Evolutionary conservation across 495 filamentous ascomycete species (phyloP).

Genomic region (Aspergillus baeticus): DNA sequence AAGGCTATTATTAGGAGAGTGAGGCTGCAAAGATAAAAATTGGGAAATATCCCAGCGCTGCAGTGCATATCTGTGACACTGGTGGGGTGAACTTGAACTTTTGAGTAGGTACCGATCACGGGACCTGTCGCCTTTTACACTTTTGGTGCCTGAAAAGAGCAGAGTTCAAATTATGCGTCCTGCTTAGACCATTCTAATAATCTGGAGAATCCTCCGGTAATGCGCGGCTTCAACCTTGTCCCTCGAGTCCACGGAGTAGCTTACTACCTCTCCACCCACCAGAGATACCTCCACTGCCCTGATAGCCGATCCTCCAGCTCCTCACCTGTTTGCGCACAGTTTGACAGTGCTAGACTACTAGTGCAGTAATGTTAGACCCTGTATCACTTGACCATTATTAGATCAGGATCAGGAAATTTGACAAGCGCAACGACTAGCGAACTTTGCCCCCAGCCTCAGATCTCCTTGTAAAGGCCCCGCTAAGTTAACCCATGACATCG

Average conservation of each 20-base stretch:
- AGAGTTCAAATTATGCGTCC: neutral
- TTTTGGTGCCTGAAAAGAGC: neutral
- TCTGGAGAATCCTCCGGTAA: too few relatives aligned
- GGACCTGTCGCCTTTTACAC: neutral
- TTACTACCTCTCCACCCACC: too few relatives aligned
- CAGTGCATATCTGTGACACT: neutral
- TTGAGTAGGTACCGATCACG: neutral
- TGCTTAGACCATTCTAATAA: too few relatives aligned
- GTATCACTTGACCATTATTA: neutral
- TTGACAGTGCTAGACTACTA: neutral
- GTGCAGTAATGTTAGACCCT: too few relatives aligned
- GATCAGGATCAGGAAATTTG: conserved; percentile 8
- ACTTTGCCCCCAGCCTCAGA: neutral
- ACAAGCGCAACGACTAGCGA: neutral
- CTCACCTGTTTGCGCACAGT: neutral
- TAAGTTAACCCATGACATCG: conserved; percentile 21
- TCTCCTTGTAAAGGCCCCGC: neutral
- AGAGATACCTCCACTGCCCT: neutral
- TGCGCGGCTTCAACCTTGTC: too few relatives aligned
- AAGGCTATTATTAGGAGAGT: conserved; percentile 2
- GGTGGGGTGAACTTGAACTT: too few relatives aligned
- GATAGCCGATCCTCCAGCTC: neutral
- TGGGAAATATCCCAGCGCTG: neutral
- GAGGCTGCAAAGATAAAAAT: conserved; percentile 5
- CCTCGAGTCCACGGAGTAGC: too few relatives aligned